A percentile compares a stretch with the other conserved stretches of the same genome.
Conservation (phyloP, 129 eudicot genomes). For the Rutidosis leptorrhynchoides region DNA sequence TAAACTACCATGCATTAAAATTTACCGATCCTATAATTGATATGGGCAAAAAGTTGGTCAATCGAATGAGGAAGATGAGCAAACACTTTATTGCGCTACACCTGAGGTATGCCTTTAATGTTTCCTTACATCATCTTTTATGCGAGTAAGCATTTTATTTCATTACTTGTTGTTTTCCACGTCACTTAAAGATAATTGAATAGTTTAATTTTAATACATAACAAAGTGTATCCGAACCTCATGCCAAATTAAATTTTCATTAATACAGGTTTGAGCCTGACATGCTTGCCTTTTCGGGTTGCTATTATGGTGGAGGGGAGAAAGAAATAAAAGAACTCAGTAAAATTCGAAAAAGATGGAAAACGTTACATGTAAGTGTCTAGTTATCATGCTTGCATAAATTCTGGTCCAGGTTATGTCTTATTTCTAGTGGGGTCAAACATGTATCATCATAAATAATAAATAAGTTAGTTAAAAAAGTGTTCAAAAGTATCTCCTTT, state of each 20-base stretch:
- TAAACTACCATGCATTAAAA: conserved; percentile 74
- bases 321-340: conserved; percentile 69
- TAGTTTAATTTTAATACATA: no score
- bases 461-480: neutral
- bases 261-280: conserved; percentile 80
- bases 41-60: conserved; percentile 72
- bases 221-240: neutral
- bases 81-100: conserved; percentile 74
- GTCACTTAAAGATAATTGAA: neutral
- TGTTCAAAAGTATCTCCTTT: neutral
- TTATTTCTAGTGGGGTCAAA: neutral
- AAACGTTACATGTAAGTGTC: conserved; percentile 70
- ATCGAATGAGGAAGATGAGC: conserved; percentile 64
- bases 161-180: neutral
- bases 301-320: conserved; percentile 90
- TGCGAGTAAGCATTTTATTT: neutral
- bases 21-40: conserved; percentile 63
- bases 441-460: neutral
- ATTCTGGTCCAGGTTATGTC: neutral
- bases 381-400: conserved; percentile 6
- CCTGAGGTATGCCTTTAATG: conserved; percentile 50
- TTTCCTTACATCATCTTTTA: neutral
- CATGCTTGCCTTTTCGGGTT: conserved; percentile 97
- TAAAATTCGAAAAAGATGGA: conserved; percentile 82
- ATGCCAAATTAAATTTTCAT: neutral